Evolutionary conservation across 2,329 filamentous ascomycete genomes (phyloP), one percentile per base, ranked within the genome.

Genomic region (Fusarium torulosum): DNA sequence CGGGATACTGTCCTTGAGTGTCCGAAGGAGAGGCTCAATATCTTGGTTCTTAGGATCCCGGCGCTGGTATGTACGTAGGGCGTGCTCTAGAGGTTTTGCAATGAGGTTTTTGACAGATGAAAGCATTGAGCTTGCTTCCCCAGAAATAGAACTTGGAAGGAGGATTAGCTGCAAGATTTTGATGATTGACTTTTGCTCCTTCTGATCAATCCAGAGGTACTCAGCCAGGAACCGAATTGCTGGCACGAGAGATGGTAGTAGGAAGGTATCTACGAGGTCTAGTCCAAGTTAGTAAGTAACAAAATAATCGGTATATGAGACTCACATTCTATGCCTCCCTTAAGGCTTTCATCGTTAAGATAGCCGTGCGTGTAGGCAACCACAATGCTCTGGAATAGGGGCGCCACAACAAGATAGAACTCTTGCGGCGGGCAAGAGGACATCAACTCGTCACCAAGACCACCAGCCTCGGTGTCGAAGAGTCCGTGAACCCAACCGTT

Each of bases 361-460:
- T 87, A 83, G 7, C 88, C 88, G 2, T 84, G 84, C n/a, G 86
- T 86, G 68, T 88, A 89, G 1, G 91, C 92, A 35, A 91, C 81
- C 0, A 93, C 86, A 41, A 91, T 92, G 69, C 93, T 90, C 68
- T 90, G 86, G 74, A 95, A 94, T 0, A 96, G 80, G 0, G 91
- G 90, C 2, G 93, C 91, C 15, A 94, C 88, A 6, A 96, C 83
- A 19, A 92, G 80, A 72, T 95, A 95, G 75, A 96, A 96, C 38
- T 94, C 89, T 73, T 94, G 92, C 2, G 93, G 93, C 2, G 90
- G 89, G 71, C 92, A 96, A 2, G 91, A 91, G 10, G 91, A 90
- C 87, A 95, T 92, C 9, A 95, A 81, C 59, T 95, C 92, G 72
- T 96, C 92, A 9, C 89, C 89, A 4, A 96, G 86, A 0, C 91